These are phyloP conservation scores for Arthrobotrys entomopaga DNA, from an alignment of 2,329 filamentous ascomycete genomes.

Conservation along the genomic window DNA sequence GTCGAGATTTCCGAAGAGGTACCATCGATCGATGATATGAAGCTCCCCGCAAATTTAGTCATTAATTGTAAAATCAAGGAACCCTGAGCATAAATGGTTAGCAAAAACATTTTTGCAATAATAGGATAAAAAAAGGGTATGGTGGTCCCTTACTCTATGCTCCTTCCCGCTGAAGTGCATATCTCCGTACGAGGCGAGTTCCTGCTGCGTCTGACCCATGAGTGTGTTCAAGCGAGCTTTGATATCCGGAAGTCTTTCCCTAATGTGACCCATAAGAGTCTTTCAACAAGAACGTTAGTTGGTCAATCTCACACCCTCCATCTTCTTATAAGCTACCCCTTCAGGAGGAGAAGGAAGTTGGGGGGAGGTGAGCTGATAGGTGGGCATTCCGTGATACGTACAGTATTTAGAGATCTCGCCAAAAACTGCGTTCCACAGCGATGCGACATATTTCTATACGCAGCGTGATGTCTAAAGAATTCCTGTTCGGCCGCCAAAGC, in stretches of 20 bases:
- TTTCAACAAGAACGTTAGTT: constrained; percentile 45
- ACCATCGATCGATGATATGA: constrained; percentile 98
- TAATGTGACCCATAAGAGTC: constrained; percentile 95
- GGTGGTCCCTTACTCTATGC: constrained; percentile 69
- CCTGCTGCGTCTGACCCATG: constrained; percentile 99
- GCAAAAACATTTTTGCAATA: constrained; percentile 20
- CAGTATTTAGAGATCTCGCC: constrained; percentile 89
- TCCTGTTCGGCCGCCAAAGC: constrained; percentile 89
- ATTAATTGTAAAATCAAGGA: constrained; percentile 95
- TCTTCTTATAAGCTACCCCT: constrained; percentile 26
- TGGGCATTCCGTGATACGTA: constrained; percentile 55
- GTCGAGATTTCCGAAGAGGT: constrained; percentile 98
- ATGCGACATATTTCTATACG: constrained; percentile 93
- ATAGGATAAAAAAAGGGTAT: neutral
- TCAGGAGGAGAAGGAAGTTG: constrained; percentile 2
- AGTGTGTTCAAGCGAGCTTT: constrained; percentile 96
- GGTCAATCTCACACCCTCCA: neutral
- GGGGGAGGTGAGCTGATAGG: neutral
- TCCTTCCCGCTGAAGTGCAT: constrained; percentile 98
- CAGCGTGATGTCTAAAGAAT: constrained; percentile 96
- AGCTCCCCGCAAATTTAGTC: constrained; percentile 97
- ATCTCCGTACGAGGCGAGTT: constrained; percentile 96
- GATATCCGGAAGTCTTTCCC: constrained; percentile 94
- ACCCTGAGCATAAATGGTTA: constrained; percentile 66
- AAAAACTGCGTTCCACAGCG: constrained; percentile 94